Conservation (phyloP, 305 asterid species). For the Fraxinus dipetala region DNA sequence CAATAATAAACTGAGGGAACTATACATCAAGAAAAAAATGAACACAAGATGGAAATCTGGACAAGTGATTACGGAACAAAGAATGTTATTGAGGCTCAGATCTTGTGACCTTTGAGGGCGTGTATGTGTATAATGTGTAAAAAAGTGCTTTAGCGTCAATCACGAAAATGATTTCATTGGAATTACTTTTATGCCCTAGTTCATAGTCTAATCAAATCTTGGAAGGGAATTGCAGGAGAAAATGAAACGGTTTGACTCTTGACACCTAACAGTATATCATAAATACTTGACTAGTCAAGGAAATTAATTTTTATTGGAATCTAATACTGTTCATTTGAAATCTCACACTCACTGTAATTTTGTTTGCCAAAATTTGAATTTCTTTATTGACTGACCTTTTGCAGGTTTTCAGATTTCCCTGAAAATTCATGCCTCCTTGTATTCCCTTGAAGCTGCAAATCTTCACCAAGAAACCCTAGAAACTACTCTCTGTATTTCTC, state of each 20-base stretch:
- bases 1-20: not conserved
- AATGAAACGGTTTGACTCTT: conserved; percentile 16
- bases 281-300: not conserved
- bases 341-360: not conserved
- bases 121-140: not conserved
- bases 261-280: conserved; percentile 6
- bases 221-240: not conserved
- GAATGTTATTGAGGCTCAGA: conserved; percentile 21
- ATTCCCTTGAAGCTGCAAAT: conserved; percentile 13
- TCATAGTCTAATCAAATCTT: conserved; percentile 26
- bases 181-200: not conserved
- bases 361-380: not conserved
- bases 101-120: conserved; percentile 14
- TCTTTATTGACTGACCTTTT: conserved; percentile 19
- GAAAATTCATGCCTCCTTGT: conserved; percentile 19
- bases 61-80: conserved; percentile 17
- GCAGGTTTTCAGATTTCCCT: conserved; percentile 13
- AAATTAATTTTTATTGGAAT: not conserved
- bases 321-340: not conserved
- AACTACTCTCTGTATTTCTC: conserved; percentile 5
- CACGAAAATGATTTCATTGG: not conserved
- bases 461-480: conserved; percentile 44
- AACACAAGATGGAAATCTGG: conserved; percentile 5
- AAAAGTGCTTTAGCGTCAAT: not conserved
- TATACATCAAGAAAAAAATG: not conserved